phyloP scores from a whole-genome alignment of 1,139 yeast genomes.

The Candida albicans region DNA sequence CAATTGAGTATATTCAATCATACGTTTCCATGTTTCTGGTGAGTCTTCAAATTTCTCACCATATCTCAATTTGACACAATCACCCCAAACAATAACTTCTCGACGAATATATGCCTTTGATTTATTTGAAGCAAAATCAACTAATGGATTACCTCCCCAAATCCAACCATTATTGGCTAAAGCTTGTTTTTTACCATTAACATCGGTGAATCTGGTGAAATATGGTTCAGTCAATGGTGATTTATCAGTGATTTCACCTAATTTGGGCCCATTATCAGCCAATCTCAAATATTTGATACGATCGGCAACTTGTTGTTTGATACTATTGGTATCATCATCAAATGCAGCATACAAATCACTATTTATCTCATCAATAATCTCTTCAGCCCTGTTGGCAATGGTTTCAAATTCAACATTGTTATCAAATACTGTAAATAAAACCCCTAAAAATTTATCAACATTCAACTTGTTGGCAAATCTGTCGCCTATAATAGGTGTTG shows the following conservation, averaged over 20 bases:
- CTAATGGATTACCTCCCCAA: constrained; percentile 94
- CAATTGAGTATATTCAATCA: constrained; percentile 72
- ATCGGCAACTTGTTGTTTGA: constrained; percentile 67
- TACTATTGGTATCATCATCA: constrained; percentile 67
- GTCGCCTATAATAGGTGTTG: constrained; percentile 25
- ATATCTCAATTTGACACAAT: constrained; percentile 89
- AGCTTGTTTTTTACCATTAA: constrained; percentile 62
- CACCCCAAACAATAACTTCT: constrained; percentile 97
- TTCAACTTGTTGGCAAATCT: constrained; percentile 60
- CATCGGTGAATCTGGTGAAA: constrained; percentile 67
- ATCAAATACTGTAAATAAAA: constrained; percentile 35
- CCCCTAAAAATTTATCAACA: constrained; percentile 47
- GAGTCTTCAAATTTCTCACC: constrained; percentile 78
- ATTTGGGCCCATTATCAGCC: constrained; percentile 76
- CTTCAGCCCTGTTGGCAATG: constrained; percentile 43
- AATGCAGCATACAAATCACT: constrained; percentile 69
- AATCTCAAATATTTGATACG: constrained; percentile 75
- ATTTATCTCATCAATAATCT: constrained; percentile 75
- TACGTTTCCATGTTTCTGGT: constrained; percentile 85
- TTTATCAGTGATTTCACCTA: constrained; percentile 59
- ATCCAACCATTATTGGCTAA: constrained; percentile 98
- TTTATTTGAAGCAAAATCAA: constrained; percentile 83
- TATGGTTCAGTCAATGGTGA: constrained; percentile 80
- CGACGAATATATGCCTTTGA: constrained; percentile 84
- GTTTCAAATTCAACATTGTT: constrained; percentile 28